These are phyloP conservation scores for Rhizophagus prolifer DNA, from an alignment of 192 early-diverging fungal species.

Conservation along the genomic window DNA sequence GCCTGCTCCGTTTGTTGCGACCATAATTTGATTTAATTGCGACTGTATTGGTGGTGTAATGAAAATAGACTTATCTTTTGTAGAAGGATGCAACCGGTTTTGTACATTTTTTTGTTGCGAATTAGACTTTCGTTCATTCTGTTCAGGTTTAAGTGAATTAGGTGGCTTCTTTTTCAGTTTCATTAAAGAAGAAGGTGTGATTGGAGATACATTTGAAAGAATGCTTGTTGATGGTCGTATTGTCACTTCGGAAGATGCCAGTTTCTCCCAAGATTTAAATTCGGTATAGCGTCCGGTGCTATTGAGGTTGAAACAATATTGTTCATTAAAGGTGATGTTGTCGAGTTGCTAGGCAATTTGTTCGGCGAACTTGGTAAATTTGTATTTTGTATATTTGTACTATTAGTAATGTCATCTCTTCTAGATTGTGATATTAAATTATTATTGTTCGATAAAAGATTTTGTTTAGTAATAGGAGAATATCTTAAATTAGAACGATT, in stretches of 20 bases:
- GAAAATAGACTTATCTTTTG: conserved; percentile 4
- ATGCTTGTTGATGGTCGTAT: not conserved
- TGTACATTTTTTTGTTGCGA: no score
- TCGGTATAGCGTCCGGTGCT: conserved; percentile 7
- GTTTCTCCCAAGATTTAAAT: conserved; percentile 1
- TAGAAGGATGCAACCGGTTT: conserved; percentile 28
- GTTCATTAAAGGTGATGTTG: not conserved
- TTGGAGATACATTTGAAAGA: not conserved
- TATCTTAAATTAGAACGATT: no score
- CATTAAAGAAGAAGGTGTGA: not conserved
- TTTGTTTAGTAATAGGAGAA: not conserved
- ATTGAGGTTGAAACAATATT: not conserved
- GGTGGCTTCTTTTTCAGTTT: conserved; percentile 13
- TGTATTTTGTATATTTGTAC: not conserved
- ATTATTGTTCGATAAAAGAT: not conserved
- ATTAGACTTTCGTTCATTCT: no score
- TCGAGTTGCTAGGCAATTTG: no score
- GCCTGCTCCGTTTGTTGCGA: no score
- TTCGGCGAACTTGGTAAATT: not conserved
- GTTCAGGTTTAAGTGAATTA: conserved; percentile 12
- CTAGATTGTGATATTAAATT: no score
- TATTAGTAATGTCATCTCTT: no score
- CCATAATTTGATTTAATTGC: no score
- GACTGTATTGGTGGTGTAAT: no score
- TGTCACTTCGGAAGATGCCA: not conserved